Evolutionary conservation across 2,329 filamentous ascomycete genomes (phyloP), one percentile per base, ranked within the genome.

Genomic region (Aspergillus carbonarius): DNA sequence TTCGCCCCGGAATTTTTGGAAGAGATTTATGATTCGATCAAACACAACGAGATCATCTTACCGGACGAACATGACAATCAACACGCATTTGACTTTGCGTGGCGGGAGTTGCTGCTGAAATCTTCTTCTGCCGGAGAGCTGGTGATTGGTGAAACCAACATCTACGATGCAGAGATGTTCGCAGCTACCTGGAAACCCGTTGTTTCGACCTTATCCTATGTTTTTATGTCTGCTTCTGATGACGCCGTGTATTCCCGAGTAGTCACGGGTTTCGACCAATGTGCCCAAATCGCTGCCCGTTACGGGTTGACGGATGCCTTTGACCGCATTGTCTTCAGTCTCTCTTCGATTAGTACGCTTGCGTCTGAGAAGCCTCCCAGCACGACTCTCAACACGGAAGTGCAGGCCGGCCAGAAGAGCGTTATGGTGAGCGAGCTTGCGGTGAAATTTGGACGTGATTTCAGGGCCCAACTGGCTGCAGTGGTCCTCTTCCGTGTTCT

Each of bases 381-480:
- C 73, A 99, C 93, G 2, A 81, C 87, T 9, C 82, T 99, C 27
- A 99, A 99, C 71, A 98, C 96, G 0, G 95, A 98, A 74, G 91
- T 99, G 2, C 93, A 98, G 74, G 92, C 89, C 12, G 91, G 90
- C 1, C 90, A 95, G 64, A 93, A 90, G 74, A 95, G 89, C 69
- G 92, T 99, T 57, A 99, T 99, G 95, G 96, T 99, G 66, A 98
- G 93, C 73, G 93, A 98, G 79, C 87, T 97, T 63, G 93, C 96
- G 47, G 95, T 99, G 60, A 93, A 96, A 71, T 92, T 99, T 70
- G 95, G 95, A 40, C 85, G 93, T 65, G 92, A 99, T 73, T 93
- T 96, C 76, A 89, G 93, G 70, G 93, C 93, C 37, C 93, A 99
- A 73, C 81, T 99, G 55, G 93, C 95, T 6, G 96, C 92, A 7